phyloP scores from a whole-genome alignment of 2,329 filamentous ascomycete species.

The Fusarium longipes region DNA sequence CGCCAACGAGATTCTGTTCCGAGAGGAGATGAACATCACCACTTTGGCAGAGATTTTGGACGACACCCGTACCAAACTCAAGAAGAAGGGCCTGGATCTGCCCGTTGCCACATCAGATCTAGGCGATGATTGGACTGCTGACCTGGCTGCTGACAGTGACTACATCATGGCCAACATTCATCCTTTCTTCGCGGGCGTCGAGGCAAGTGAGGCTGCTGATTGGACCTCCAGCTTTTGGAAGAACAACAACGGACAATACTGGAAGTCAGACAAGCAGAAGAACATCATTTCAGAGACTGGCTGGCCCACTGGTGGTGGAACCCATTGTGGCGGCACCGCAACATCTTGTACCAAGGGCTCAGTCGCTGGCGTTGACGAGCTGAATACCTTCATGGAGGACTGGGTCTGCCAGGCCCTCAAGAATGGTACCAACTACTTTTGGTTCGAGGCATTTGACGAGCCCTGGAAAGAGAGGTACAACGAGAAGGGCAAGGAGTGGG shows the following conservation, averaged over 20 bases:
- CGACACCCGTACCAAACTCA: conserved; percentile 78
- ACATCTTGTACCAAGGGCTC: conserved; percentile 72
- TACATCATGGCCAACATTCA: conserved; percentile 97
- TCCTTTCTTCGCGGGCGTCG: conserved; percentile 89
- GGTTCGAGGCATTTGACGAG: conserved; percentile 98
- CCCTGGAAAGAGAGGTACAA: conserved; percentile 90
- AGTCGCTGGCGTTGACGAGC: conserved; percentile 80
- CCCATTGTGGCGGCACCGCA: conserved; percentile 69
- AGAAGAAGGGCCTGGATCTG: conserved; percentile 71
- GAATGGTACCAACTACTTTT: conserved; percentile 94
- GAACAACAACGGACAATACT: conserved; percentile 72
- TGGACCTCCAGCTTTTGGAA: conserved; percentile 92
- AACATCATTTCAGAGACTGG: conserved; percentile 92
- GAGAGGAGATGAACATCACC: conserved; percentile 76
- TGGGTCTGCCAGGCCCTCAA: conserved; percentile 85
- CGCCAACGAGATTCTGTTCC: conserved; percentile 82
- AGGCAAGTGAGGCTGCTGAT: conserved; percentile 71
- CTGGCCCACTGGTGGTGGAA: conserved; percentile 88
- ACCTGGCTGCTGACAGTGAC: conserved; percentile 78
- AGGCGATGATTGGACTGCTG: conserved; percentile 84
- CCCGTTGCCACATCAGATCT: conserved; percentile 90
- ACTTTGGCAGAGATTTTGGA: conserved; percentile 73
- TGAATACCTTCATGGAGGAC: conserved; percentile 87
- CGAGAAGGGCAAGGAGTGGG: conserved; percentile 77
- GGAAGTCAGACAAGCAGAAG: conserved; percentile 69